These are phyloP conservation scores for Metschnikowia amazonensis DNA, from an alignment of 805 yeast genomes.

Conservation along the genomic window DNA sequence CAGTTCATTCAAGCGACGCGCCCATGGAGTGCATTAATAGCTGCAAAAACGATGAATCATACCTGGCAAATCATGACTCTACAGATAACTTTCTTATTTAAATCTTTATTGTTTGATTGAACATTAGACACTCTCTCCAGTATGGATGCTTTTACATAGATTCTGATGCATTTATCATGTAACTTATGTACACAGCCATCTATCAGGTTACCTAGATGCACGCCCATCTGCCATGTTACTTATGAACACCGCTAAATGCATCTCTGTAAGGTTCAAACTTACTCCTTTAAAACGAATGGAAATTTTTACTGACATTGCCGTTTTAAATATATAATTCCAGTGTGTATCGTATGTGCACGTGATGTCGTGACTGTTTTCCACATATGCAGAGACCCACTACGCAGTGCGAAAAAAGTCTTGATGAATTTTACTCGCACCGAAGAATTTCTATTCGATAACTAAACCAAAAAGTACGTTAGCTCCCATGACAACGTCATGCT, in stretches of 20 bases:
- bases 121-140: too few relatives aligned
- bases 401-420: conserved; percentile 14
- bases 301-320: not conserved
- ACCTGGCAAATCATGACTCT: too few relatives aligned
- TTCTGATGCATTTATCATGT: too few relatives aligned
- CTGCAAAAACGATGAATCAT: not conserved
- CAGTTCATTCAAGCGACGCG: not conserved
- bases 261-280: too few relatives aligned
- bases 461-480: conserved; percentile 17
- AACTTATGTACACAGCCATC: too few relatives aligned
- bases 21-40: not conserved
- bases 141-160: too few relatives aligned
- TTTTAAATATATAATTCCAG: not conserved
- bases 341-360: conserved; percentile 6
- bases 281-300: too few relatives aligned
- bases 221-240: too few relatives aligned
- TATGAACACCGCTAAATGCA: too few relatives aligned
- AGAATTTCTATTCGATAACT: conserved; percentile 9
- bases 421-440: conserved; percentile 5
- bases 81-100: too few relatives aligned
- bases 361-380: conserved; percentile 15
- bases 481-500: not conserved
- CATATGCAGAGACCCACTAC: conserved; percentile 8
- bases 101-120: too few relatives aligned
- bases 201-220: too few relatives aligned